These are phyloP conservation scores for Penicillium occitanis DNA, from an alignment of 2,329 filamentous ascomycete species.

Conservation along the genomic window DNA sequence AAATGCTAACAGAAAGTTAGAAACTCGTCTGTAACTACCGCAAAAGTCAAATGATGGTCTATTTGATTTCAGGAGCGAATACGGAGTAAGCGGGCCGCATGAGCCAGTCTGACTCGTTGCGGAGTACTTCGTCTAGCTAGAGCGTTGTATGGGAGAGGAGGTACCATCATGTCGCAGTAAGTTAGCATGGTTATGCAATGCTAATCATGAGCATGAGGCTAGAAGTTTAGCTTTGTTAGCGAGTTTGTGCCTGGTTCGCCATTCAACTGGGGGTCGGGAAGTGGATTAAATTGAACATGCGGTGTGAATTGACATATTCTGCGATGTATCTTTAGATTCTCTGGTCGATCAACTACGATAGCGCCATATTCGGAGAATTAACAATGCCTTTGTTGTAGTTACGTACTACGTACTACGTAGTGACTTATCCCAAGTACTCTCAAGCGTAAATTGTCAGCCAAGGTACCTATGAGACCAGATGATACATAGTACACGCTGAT, in stretches of 20 bases:
- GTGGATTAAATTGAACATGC: not conserved
- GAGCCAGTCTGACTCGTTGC: not conserved
- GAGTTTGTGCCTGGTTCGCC: not conserved
- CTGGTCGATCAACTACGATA: not conserved
- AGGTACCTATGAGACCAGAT: not conserved
- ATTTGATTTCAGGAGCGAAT: constrained; percentile 3
- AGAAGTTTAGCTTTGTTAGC: not conserved
- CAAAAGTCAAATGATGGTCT: not conserved
- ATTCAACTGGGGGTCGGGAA: not conserved
- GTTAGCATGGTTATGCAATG: not conserved
- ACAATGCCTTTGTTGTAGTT: not conserved
- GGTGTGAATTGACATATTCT: not conserved
- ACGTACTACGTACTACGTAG: not conserved
- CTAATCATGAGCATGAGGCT: not conserved
- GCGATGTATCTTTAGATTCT: not conserved
- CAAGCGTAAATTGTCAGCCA: not conserved
- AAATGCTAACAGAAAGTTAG: not conserved
- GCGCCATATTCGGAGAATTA: not conserved
- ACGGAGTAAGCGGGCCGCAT: not conserved
- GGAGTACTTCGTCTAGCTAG: not conserved
- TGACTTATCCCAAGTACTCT: not conserved
- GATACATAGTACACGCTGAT: constrained; percentile 2
- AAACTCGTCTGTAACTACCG: not conserved
- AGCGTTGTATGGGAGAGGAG: not conserved
- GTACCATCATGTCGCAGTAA: not conserved